phyloP scores from a whole-genome alignment of 192 early-diverging fungal species.

The Rhizophagus prolifer region DNA sequence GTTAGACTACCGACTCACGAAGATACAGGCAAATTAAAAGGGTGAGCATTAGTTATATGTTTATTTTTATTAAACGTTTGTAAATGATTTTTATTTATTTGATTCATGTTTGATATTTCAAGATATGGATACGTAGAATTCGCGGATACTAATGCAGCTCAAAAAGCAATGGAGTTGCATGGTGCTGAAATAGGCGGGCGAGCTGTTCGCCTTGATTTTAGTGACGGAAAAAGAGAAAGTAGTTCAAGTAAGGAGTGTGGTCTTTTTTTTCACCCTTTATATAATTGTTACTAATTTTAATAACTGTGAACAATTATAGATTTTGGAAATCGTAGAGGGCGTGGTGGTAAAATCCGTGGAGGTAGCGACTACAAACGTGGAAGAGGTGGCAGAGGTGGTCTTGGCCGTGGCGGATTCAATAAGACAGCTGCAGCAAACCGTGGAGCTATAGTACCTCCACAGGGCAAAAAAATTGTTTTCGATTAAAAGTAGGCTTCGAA shows the following conservation, averaged over 20 bases:
- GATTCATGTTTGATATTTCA: background rate
- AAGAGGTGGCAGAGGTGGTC: background rate
- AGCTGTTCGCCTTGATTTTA: constrained; percentile 85
- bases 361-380: background rate
- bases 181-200: constrained; percentile 77
- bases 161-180: constrained; percentile 79
- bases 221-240: constrained; percentile 44
- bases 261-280: background rate
- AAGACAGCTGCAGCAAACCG: background rate
- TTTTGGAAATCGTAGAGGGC: constrained; percentile 34
- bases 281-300: constrained; percentile 1
- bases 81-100: constrained; percentile 3
- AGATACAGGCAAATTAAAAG: constrained; percentile 74
- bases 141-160: constrained; percentile 59
- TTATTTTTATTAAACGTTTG: too few relatives aligned
- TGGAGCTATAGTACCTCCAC: constrained; percentile 2
- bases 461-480: constrained; percentile 17
- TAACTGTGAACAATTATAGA: constrained; percentile 37
- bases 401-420: background rate
- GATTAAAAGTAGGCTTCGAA: background rate
- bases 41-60: constrained; percentile 34
- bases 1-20: constrained; percentile 74
- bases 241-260: constrained; percentile 21
- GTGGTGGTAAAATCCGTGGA: background rate
- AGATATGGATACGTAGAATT: constrained; percentile 92